Base-by-base conservation (phyloP, 1,284 basidiomycete genomes). In the Leucoagaricus sp. region DNA sequence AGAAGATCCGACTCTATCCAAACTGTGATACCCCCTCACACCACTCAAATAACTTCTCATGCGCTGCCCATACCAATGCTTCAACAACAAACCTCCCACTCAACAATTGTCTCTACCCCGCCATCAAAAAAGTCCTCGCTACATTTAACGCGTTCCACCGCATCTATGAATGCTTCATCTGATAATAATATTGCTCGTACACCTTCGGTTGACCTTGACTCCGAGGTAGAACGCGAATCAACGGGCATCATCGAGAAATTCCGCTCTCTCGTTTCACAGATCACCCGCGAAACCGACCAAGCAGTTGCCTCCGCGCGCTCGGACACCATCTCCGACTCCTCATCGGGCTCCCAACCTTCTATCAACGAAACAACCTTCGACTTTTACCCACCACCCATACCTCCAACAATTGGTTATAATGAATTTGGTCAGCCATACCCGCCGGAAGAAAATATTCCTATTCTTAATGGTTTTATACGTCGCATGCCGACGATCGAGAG, bases 401-500 rank as follows among this genome's bases (percentile, higher is more conserved):
- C 67, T 13, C 67, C 68, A 10, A 49, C 65, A 17, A 60, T 76
- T 25, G 75, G 72, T 1, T 77, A 75, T 58, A 74, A 77, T 62
- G 76, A 78, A 59, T 78, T 77, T 57, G 75, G 76, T 23, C 64
- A 72, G n/a, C 77, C 75, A 4, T 77, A 78, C 58, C 73, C 72
- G 13, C 72, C 76, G 5, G 82, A 83, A 46, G 79, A 81, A 54
- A 77, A 79, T 57, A 71, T 89, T 19, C 76, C 76, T 17, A 76
- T 90, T 51, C 71, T 89, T 49, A 86, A 87, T 51, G 75, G 79
- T 21, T 80, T 76, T 60, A 77, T 90, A 49, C 77, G 80, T 52
- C 84, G 87, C 29, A 89, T 90, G 87, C 83, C 87, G 31, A 90
- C 88, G n/a, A 90, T 90, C 61, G 86, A 89, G 65, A 84, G 81